These are phyloP conservation scores for Pisolithus marmoratus DNA, from an alignment of 768 basidiomycete species.

Conservation along the genomic window DNA sequence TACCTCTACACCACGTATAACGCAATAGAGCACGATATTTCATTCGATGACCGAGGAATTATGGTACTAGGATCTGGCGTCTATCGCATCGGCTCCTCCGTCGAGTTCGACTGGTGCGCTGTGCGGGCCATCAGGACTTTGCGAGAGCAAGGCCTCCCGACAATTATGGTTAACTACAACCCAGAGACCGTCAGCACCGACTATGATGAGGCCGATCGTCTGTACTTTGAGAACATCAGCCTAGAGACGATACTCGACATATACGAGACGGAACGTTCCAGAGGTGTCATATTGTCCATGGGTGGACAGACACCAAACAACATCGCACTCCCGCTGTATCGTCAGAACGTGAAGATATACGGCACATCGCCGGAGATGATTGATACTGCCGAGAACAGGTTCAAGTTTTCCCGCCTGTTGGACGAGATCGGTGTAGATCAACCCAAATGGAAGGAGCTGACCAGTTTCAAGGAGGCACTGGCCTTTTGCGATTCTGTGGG, in stretches of 20 bases:
- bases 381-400: slow-evolving; percentile 97
- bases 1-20: slow-evolving; percentile 99
- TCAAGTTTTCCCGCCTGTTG: slow-evolving; percentile 97
- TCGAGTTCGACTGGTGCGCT: slow-evolving; percentile 99
- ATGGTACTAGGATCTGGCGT: slow-evolving; percentile 98
- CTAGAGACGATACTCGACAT: slow-evolving; percentile 96
- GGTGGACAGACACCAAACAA: slow-evolving; percentile 99
- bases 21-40: slow-evolving; percentile 87
- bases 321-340: slow-evolving; percentile 90
- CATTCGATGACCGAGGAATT: slow-evolving; percentile 86
- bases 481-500: slow-evolving; percentile 90
- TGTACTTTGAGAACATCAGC: slow-evolving; percentile 99
- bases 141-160: slow-evolving; percentile 89
- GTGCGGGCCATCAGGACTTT: slow-evolving; percentile 95
- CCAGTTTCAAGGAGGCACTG: slow-evolving; percentile 82
- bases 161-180: slow-evolving; percentile 99
- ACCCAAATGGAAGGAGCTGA: slow-evolving; percentile 94
- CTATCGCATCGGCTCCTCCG: slow-evolving; percentile 97
- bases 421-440: slow-evolving; percentile 99
- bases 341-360: slow-evolving; percentile 97
- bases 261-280: slow-evolving; percentile 84
- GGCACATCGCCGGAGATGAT: slow-evolving; percentile 99
- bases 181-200: slow-evolving; percentile 99
- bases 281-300: slow-evolving; percentile 95
- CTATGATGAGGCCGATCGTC: slow-evolving; percentile 96